These are phyloP conservation scores for Trichothecium roseum DNA, from an alignment of 2,329 filamentous ascomycete species.

Conservation along the genomic window DNA sequence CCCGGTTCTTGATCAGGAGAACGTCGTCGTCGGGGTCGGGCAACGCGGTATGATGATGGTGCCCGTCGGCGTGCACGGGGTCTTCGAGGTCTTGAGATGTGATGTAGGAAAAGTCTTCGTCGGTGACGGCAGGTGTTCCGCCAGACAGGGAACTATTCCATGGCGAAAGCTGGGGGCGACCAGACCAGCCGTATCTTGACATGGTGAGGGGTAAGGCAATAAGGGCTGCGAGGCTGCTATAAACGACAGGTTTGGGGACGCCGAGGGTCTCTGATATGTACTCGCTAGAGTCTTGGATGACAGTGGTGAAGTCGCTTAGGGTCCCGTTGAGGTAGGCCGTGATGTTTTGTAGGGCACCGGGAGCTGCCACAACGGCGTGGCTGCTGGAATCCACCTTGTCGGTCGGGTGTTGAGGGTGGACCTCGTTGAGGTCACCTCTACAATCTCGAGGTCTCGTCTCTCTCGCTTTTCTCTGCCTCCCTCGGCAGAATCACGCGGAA, in stretches of 20 bases:
- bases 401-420: slow-evolving; percentile 11
- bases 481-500: too few relatives aligned
- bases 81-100: slow-evolving; percentile 62
- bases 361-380: slow-evolving; percentile 47
- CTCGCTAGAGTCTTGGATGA: slow-evolving; percentile 36
- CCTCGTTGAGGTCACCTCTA: slow-evolving; percentile 7
- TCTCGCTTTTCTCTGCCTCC: too few relatives aligned
- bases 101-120: slow-evolving; percentile 74
- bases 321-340: slow-evolving; percentile 47
- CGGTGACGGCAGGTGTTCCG: slow-evolving; percentile 53
- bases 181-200: slow-evolving; percentile 43
- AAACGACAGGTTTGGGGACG: slow-evolving; percentile 35
- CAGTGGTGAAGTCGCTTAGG: slow-evolving; percentile 35
- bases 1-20: slow-evolving; percentile 58
- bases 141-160: slow-evolving; percentile 33
- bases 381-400: slow-evolving; percentile 51
- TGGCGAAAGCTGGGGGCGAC: slow-evolving; percentile 39
- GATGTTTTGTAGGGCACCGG: slow-evolving; percentile 52
- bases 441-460: slow-evolving; percentile 11
- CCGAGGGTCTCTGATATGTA: slow-evolving; percentile 42
- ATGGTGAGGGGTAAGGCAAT: slow-evolving; percentile 41
- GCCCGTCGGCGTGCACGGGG: slow-evolving; percentile 21
- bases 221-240: slow-evolving; percentile 38
- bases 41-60: slow-evolving; percentile 26
- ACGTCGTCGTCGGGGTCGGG: slow-evolving; percentile 53